Evolutionary conservation across 805 yeast genomes (phyloP), one percentile per base, ranked within the genome.

Genomic region (Spathaspora girioi): DNA sequence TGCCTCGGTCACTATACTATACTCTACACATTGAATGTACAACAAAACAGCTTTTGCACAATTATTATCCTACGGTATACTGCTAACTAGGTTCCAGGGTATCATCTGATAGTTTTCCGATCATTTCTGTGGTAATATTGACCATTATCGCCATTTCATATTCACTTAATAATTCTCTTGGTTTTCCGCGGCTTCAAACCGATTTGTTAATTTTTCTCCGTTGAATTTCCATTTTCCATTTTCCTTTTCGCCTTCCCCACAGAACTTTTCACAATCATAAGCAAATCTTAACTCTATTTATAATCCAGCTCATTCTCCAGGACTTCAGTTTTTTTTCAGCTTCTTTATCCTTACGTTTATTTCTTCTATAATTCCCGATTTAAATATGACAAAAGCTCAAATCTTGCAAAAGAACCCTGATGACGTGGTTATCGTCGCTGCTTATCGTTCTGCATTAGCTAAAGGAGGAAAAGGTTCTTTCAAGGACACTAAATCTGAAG

Each of bases 361-460:
- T 17, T 23, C 17, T 14, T 8, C 5, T 42, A 15, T 18, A 11
- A 18, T 43, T 38, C 20, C n/a, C n/a, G n/a, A 41, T 6, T 23
- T 23, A 4, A 43, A 8, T 31, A 27, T 43, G 32, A 19, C 75
- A 45, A 73, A 71, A 58, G 73, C 71, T 58, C 59, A 73, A 52
- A 58, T 79, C 50, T 60, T 68, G 50, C 75, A 79, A 55, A 85
- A 87, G 71, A 77, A 80, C 69, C 85, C 93, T 3, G 89, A 89
- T 57, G 98, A 93, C 67, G 96, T 93, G 38, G 97, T 93, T 44
- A 83, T 93, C 50, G 91, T 90, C 32, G 86, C 84, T 47, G 97
- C 97, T 29, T 85, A 89, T 76, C 83, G 98, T 73, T 88, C 97
- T 2, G 93, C 98, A 27, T 77, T 90, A 56, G 83, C 96, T 48